Conservation (phyloP, 1,284 basidiomycete genomes). For the Chondrostereum purpureum region DNA sequence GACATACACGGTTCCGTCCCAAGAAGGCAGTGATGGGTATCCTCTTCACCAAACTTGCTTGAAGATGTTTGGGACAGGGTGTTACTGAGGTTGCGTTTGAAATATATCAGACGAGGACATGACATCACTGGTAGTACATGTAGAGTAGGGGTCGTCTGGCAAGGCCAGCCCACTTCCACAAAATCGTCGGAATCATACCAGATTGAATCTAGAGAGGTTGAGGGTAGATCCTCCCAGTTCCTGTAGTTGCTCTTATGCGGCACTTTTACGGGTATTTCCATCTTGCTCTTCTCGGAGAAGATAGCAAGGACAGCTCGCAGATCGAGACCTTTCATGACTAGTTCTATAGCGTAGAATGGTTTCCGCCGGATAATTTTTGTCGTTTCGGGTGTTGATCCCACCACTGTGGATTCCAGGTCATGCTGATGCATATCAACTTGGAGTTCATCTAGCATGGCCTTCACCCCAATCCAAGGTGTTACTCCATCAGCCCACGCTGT, state of each 20-base stretch:
- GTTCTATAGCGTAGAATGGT: slow-evolving; percentile 89
- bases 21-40: slow-evolving; percentile 81
- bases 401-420: slow-evolving; percentile 69
- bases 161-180: slow-evolving; percentile 70
- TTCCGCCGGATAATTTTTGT: slow-evolving; percentile 70
- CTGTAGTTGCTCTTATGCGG: slow-evolving; percentile 45
- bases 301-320: slow-evolving; percentile 75
- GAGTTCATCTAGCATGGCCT: slow-evolving; percentile 77
- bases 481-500: slow-evolving; percentile 74
- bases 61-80: slow-evolving; percentile 33
- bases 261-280: slow-evolving; percentile 37
- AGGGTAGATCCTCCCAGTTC: slow-evolving; percentile 34
- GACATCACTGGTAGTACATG: slow-evolving; percentile 68
- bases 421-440: slow-evolving; percentile 92
- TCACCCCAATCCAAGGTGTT: slow-evolving; percentile 78
- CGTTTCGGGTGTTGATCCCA: slow-evolving; percentile 46
- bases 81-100: slow-evolving; percentile 52
- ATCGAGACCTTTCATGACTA: slow-evolving; percentile 74
- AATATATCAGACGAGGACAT: slow-evolving; percentile 83
- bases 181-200: slow-evolving; percentile 88
- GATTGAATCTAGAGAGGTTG: slow-evolving; percentile 32
- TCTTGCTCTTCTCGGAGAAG: slow-evolving; percentile 69
- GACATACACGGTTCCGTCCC: slow-evolving; percentile 67
- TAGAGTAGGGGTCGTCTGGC: slow-evolving; percentile 51
- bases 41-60: slow-evolving; percentile 86